Base-by-base conservation (phyloP, 2,329 filamentous ascomycete species). In the Orbilia brochopaga region DNA sequence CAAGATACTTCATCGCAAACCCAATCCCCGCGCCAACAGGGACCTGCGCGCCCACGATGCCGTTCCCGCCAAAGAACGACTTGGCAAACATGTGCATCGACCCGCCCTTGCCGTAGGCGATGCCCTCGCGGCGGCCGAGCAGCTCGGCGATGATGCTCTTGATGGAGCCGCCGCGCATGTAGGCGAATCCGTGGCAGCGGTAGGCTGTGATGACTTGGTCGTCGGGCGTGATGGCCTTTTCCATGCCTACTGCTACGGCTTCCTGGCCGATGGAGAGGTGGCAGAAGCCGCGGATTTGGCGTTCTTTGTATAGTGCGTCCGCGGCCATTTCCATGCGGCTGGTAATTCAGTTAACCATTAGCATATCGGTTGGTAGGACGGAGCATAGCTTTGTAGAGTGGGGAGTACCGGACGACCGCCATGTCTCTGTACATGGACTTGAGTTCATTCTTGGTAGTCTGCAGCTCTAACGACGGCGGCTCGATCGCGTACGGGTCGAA, bases 61-160 rank as follows among this genome's bases (percentile, higher is more conserved):
- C 94, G 84, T 99, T 99, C 78, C 94, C 94, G 79, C 94, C 94
- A 81, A 95, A 99, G 86, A 99, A 99, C 76, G 91, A 90, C 82
- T 92, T 92, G 78, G 92, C 84, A 84, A 99, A 99, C 94, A 99
- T 99, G 86, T 99, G 94, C 94, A 99, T 99, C 75, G 92, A 97
- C 76, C 94, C 94, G 81, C 94, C 94, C 87, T 99, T 99, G 81
- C 94, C 94, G 84, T 96, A 96, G 74, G 94, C 90, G 79, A 99
- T 97, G 83, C 94, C 94, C 81, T 95, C 91, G 80, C 93, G 89
- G 78, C 94, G 90, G 78, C 94, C 94, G 64, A 99, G 87, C 76
- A 97, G 86, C 84, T 97, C 93, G 78, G 93, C 93, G 77, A 97
- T 95, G 82, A 97, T 95, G 78, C 90, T 91, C 79, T 92, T 90